These are phyloP conservation scores for Pueraria montana DNA, from an alignment of 306 rosid species.

Conservation along the genomic window DNA sequence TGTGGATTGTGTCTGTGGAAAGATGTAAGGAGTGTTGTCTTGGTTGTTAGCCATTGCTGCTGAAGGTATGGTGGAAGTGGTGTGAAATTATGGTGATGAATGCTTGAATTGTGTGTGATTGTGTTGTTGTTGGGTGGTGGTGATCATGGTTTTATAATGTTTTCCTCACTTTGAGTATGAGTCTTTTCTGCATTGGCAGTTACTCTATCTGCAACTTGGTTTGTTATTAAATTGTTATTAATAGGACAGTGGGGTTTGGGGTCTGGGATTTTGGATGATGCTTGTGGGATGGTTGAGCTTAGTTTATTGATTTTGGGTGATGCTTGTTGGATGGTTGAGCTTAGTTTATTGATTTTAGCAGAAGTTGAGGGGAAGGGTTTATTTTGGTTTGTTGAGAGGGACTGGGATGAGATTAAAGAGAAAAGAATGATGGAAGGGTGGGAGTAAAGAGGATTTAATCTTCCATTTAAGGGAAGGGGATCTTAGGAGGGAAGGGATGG, in stretches of 20 bases:
- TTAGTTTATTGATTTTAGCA: background rate
- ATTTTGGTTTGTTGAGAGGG: background rate
- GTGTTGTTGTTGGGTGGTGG: background rate
- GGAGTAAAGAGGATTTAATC: slow-evolving; percentile 49
- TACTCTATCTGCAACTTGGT: slow-evolving; percentile 33
- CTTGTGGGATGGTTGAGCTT: background rate
- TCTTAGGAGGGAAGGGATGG: background rate
- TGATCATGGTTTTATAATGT: background rate
- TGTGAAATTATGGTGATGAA: slow-evolving; percentile 43
- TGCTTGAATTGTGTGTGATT: background rate
- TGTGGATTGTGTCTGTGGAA: slow-evolving; percentile 4
- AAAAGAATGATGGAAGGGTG: slow-evolving; percentile 29
- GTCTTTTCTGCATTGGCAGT: background rate
- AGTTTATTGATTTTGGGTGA: slow-evolving; percentile 27
- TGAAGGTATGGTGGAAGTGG: background rate
- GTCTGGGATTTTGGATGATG: background rate
- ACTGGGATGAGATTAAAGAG: too few relatives aligned
- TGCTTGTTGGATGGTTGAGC: too few relatives aligned
- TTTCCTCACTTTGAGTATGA: background rate
- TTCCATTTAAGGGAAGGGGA: slow-evolving; percentile 21
- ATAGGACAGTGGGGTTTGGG: slow-evolving; percentile 2
- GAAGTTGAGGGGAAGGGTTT: slow-evolving; percentile 21
- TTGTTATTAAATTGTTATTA: background rate
- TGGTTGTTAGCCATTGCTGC: slow-evolving; percentile 1
- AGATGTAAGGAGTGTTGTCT: slow-evolving; percentile 54